Evolutionary conservation across 768 basidiomycete genomes (phyloP), one percentile per base, ranked within the genome.

Genomic region (Rhodotorula kratochvilovae): DNA sequence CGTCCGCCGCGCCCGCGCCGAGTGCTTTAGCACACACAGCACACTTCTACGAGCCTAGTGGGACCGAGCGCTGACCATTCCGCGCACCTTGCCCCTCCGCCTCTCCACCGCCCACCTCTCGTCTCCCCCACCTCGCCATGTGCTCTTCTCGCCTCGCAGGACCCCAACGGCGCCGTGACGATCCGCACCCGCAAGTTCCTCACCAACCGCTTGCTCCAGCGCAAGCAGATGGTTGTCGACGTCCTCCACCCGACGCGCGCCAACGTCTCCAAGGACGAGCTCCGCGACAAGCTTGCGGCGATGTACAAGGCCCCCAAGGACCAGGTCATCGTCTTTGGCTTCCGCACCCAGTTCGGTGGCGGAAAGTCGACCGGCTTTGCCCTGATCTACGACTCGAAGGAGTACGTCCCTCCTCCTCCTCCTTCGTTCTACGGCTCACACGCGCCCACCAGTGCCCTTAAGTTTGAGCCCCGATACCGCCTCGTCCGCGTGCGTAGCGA

Each of bases 141-240:
- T 23, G 19, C 27, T 1, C 36, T 16, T 13, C 39, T 6, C 39
- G 39, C 31, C 10, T 25, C 13, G 16, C 53, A 74, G 73, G 73
- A 74, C 67, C 73, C 73, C 73, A 68, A 51, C 70, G 74, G 74
- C 64, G 74, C 94, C 70, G 86, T 99, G 77, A 99, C 96, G 76
- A 86, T 99, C 81, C 91, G 96, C 79, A 96, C 96, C 66, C 90
- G 94, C 82, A 97, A 99, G 86, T 98, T 98, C 85, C 90, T 97
- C 83, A 96, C 94, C 81, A 99, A 99, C 87, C 92, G 93, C 71
- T 90, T 99, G 76, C 85, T 99, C 61, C 88, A 90, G 77, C 90
- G 96, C 78, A 90, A 91, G 79, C 96, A 98, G 85, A 94, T 98
- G 80, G 86, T 97, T 77, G 86, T 97, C 76, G 80, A 80, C 73